These are phyloP conservation scores for Mucor piriformis DNA, from an alignment of 371 early-diverging fungal genomes.

Conservation along the genomic window DNA sequence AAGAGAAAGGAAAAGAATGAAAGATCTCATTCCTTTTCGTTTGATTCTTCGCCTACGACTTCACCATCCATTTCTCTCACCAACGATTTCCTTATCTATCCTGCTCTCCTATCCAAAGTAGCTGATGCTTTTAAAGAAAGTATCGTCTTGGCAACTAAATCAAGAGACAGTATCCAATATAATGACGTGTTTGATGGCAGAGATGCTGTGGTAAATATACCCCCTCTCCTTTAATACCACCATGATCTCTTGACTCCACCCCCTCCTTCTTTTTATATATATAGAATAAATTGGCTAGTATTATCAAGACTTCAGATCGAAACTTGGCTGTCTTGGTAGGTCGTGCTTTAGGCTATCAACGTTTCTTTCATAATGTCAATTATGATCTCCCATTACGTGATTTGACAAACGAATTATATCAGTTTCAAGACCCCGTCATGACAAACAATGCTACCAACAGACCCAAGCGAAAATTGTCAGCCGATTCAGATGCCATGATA, in stretches of 20 bases:
- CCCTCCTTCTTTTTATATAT: neutral
- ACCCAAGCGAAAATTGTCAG: neutral
- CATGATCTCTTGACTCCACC: too few species aligned
- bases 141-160: conserved; percentile 53
- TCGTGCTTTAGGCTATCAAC: conserved; percentile 80
- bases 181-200: conserved; percentile 80
- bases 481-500: conserved; percentile 1
- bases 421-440: conserved; percentile 51
- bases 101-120: conserved; percentile 82
- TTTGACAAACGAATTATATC: conserved; percentile 74
- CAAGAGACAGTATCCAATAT: conserved; percentile 82
- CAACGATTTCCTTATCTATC: conserved; percentile 57
- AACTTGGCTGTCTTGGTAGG: conserved; percentile 83
- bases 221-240: too few species aligned
- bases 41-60: neutral
- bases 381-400: conserved; percentile 81
- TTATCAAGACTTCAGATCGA: conserved; percentile 80
- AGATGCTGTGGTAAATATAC: conserved; percentile 76
- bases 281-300: conserved; percentile 68
- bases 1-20: neutral
- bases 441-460: neutral
- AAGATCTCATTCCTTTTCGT: too few species aligned
- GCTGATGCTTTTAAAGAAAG: conserved; percentile 71
- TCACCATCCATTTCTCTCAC: conserved; percentile 22
- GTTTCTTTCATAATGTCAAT: conserved; percentile 84